phyloP scores from a whole-genome alignment of 495 filamentous ascomycete species.

The Penicillium bovifimosum region DNA sequence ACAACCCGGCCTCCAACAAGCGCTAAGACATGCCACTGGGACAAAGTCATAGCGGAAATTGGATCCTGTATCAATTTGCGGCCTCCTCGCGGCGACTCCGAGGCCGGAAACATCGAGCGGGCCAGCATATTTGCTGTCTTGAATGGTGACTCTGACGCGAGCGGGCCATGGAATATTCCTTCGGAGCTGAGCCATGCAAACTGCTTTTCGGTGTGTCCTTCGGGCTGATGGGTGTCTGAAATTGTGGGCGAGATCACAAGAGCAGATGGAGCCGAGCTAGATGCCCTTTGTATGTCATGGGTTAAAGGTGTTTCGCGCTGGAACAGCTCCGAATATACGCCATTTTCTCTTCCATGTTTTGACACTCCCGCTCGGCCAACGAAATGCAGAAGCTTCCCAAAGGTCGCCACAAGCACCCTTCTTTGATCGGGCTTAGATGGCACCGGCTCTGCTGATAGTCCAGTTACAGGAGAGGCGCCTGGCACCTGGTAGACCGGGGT shows the following conservation, averaged over 20 bases:
- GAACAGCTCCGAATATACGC: conserved; percentile 81
- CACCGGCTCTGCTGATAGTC: conserved; percentile 72
- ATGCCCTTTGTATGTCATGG: conserved; percentile 58
- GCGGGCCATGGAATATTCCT: conserved; percentile 80
- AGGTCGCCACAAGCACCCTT: conserved; percentile 71
- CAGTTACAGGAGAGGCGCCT: conserved; percentile 71
- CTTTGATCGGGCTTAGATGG: conserved; percentile 61
- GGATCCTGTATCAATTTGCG: conserved; percentile 59
- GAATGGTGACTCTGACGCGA: conserved; percentile 53
- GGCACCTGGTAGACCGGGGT: conserved; percentile 71
- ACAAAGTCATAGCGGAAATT: conserved; percentile 75
- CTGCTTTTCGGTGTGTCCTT: conserved; percentile 55
- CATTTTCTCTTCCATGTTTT: conserved; percentile 69
- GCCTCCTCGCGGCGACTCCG: conserved; percentile 58
- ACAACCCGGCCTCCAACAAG: conserved; percentile 77
- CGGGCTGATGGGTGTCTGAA: conserved; percentile 40
- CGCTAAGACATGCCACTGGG: conserved; percentile 88
- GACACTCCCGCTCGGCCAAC: conserved; percentile 59
- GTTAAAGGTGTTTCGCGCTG: conserved; percentile 73
- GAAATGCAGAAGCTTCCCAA: conserved; percentile 68
- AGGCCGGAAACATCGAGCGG: conserved; percentile 61
- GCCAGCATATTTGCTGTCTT: conserved; percentile 70
- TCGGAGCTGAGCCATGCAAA: conserved; percentile 89
- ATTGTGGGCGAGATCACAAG: conserved; percentile 72
- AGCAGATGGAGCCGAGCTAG: conserved; percentile 52